A percentile compares a stretch with the other conserved stretches of the same genome.
These are phyloP conservation scores for Ophidiomyces ophidiicola DNA, from an alignment of 2,329 filamentous ascomycete species.

Conservation along the genomic window DNA sequence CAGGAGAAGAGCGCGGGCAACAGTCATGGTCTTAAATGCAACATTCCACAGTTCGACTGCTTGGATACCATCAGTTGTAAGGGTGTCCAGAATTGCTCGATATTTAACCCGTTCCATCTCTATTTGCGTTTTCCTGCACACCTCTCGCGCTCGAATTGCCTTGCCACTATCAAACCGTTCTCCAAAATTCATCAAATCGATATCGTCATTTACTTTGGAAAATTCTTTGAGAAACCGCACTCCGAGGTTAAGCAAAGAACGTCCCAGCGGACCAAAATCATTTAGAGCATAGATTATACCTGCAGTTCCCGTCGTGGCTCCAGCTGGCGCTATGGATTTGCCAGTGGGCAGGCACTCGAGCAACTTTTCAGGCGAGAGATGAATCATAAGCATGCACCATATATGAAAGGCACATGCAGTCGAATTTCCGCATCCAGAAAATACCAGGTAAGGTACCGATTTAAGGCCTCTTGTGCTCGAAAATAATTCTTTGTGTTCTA, in stretches of 20 bases:
- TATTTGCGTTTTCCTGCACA: conserved; percentile 18
- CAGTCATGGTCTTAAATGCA: conserved; percentile 22
- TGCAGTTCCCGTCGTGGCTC: conserved; percentile 13
- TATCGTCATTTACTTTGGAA: conserved; percentile 4
- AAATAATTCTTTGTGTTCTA: conserved; percentile 20
- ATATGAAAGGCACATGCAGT: conserved; percentile 22
- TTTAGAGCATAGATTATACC: conserved; percentile 25
- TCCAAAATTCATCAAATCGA: conserved; percentile 1
- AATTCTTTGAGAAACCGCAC: conserved; percentile 2
- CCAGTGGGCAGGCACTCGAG: conserved; percentile 22
- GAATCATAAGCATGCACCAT: conserved; percentile 22
- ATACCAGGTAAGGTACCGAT: conserved; percentile 26
- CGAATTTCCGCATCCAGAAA: conserved; percentile 20
- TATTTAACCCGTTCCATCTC: conserved; percentile 22
- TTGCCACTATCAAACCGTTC: conserved; percentile 12
- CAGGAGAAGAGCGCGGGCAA: conserved; percentile 23
- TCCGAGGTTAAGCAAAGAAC: conserved; percentile 17
- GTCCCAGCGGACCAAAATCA: conserved; percentile 16
- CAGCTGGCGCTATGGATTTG: conserved; percentile 19
- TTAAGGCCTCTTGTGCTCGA: conserved; percentile 25
- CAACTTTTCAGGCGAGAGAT: conserved; percentile 22
- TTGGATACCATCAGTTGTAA: conserved; percentile 20
- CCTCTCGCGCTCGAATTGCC: conserved; percentile 16
- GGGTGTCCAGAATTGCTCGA: conserved; percentile 21
- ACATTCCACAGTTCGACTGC: conserved; percentile 21